A percentile compares a stretch with the other conserved stretches of the same genome.
Evolutionary conservation across 192 early-diverging fungal genomes (phyloP).

Genomic region (Coemansia sp.): DNA sequence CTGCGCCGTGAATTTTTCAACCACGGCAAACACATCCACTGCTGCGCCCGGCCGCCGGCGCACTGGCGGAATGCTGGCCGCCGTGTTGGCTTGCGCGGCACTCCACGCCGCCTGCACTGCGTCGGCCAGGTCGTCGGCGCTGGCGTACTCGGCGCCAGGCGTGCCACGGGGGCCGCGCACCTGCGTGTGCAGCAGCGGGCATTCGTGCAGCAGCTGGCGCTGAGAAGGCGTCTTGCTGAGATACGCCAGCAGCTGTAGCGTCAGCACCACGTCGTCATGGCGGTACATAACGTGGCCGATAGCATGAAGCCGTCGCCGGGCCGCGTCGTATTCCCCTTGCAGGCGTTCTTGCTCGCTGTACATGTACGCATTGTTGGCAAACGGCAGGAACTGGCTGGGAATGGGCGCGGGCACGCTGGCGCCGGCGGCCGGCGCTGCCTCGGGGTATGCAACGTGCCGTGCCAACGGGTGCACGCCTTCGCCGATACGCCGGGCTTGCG

Average conservation of each 20-base stretch:
- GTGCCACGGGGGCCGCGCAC: constrained; percentile 7
- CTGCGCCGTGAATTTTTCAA: constrained; percentile 69
- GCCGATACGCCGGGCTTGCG: constrained; percentile 28
- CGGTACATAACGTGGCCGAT: constrained; percentile 62
- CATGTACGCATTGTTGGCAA: constrained; percentile 38
- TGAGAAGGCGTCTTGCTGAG: constrained; percentile 85
- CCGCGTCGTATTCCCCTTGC: constrained; percentile 34
- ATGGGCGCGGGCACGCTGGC: constrained; percentile 2
- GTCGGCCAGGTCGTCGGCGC: constrained; percentile 21
- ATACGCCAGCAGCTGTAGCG: constrained; percentile 82
- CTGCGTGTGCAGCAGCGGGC: constrained; percentile 39
- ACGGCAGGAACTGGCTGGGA: constrained; percentile 22
- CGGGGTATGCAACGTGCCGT: constrained; percentile 31
- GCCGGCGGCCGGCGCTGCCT: constrained; percentile 5
- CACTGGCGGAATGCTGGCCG: constrained; percentile 22
- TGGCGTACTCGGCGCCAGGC: constrained; percentile 18
- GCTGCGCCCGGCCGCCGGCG: constrained; percentile 24
- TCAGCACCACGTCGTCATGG: constrained; percentile 76
- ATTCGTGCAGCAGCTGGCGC: constrained; percentile 53
- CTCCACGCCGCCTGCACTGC: constrained; percentile 30
- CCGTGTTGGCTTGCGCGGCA: constrained; percentile 22
- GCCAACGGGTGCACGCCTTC: constrained; percentile 40
- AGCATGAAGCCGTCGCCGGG: constrained; percentile 30
- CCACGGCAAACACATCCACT: constrained; percentile 71
- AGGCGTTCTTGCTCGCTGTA: constrained; percentile 47